Base-by-base conservation (phyloP, 306 rosid species). In the Pueraria montana region DNA sequence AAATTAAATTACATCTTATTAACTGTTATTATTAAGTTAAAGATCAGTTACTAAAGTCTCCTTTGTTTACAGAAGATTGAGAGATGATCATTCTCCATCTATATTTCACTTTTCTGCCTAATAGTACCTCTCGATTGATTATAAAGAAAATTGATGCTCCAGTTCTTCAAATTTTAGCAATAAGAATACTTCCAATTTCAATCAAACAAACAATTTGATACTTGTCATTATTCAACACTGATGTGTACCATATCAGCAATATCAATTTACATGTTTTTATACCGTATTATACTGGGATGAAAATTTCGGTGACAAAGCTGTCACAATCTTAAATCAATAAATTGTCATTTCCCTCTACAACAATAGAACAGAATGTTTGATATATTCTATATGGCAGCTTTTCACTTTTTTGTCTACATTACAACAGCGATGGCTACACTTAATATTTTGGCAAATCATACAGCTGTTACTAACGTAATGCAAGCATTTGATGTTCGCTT, bases 401-500 rank as follows among this genome's bases (percentile, higher is more conserved):
- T 73, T 83, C 45, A 79, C 75, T 64, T 20, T 64, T 20, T 46
- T 58, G 53, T 65, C 77, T 46, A 72, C 79, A 11, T 74, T 63
- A 65, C 71, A 76, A 58, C 61, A 80, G 83, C 20, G 76, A 78
- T 43, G 55, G 26, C 73, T 53, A 17, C 32, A 36, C 68, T 73
- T 24, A 56, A 48, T 27, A 38, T 45, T 53, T 72, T 78, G 79
- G 61, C 67, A 86, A 81, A 80, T 89, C 85, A 84, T 53, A 82
- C 80, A 48, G 88, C 62, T 49, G 84, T 77, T 55, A 67, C 40
- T 77, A 79, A 65, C 20, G 80, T 73, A 53, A 78, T 55, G 87
- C 86, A 66, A 78, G 86, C 74, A 61, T 82, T 84, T 48, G 89
- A 75, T 2, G 94, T 88, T 88, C 98, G 87, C 91, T 87, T 91